Base-by-base conservation (phyloP, 116 monocot species). In the Thalassia testudinum region DNA sequence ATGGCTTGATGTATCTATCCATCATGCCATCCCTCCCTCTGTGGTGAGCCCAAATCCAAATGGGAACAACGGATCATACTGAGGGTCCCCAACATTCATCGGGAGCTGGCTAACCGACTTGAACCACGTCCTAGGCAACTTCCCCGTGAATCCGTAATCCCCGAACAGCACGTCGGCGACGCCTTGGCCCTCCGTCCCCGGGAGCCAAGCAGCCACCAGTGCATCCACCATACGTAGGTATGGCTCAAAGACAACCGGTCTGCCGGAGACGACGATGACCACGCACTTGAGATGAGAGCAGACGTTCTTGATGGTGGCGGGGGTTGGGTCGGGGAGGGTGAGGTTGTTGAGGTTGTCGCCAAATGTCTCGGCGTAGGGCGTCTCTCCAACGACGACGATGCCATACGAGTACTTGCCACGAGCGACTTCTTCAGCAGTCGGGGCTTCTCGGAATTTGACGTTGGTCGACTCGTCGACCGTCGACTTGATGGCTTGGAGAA, bases 131-230 rank as follows among this genome's bases (percentile, higher is more conserved):
- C 63, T 17, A 26, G 54, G 42, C 34, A 64, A 54, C 44, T n/a
- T n/a, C n/a, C n/a, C n/a, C n/a, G n/a, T n/a, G n/a, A n/a, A n/a
- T n/a, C n/a, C n/a, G n/a, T n/a, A 54, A 28, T 64, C 63, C 16
- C 54, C 54, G 37, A 52, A 62, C 13, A 62, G 30, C n/a, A 73
- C 54, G 44, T 70, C 70, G 17, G 50, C 40, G 3, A 62, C 57
- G 16, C 70, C 63, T 13, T 53, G 64, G 18, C 52, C 70, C 54
- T 62, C 70, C 18, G 57, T 44, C 19, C 70, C 70, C 0, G 70
- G 63, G 26, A 70, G 63, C 70, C 63, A 62, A 16, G 70, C 70
- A 42, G 70, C 70, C 21, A 70, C 70, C 17, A 70, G 62, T 17
- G 62, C 70, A 30, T 58, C 61, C 8, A 63, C 54, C 16, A 21